Base-by-base conservation (phyloP, 208 protist species). In the Borovskyia barvae region DNA sequence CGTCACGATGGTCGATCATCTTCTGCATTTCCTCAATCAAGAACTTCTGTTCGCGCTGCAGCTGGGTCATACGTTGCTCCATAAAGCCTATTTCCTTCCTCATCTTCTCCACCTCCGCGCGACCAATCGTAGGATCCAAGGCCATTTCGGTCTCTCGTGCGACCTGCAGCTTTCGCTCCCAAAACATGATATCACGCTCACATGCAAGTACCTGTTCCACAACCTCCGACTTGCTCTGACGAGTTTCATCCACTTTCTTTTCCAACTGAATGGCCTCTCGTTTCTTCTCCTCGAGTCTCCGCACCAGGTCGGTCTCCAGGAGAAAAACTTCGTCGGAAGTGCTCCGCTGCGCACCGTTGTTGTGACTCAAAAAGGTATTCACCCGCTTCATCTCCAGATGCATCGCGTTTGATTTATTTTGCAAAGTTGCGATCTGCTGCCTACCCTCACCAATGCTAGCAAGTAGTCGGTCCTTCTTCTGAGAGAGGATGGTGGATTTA, bases 81-180 rank as follows among this genome's bases (percentile, higher is more conserved):
- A 98, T 98, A 48, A 95, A 85, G 41, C 79, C 77, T 63, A 98
- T 98, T 72, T 98, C 95, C 45, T 92, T 90, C 65, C 93, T 97
- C 94, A 98, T 98, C 67, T 89, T 90, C 36, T 93, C 87, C 20
- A 97, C 90, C 67, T 98, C 95, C 6, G 85, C 89, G 58, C 80
- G 90, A 33, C 95, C 95, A 37, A 97, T 90, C 26, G 84, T 95
- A 33, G 94, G 94, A 65, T 98, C 95, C 15, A 98, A 59, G 0
- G 95, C 95, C 79, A 95, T 94, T 59, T 97, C 92, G 33, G 96
- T 98, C 77, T 99, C 96, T 17, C 92, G 92, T 29, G 93, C 90
- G 14, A 99, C 78, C 47, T 98, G 90, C 57, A 99, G 97, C 74
- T 99, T 98, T 48, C 94, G 78, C 58, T 98, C 91, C 94, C 95